Conservation (phyloP, 345 rosid species). For the Trapa incisa region DNA sequence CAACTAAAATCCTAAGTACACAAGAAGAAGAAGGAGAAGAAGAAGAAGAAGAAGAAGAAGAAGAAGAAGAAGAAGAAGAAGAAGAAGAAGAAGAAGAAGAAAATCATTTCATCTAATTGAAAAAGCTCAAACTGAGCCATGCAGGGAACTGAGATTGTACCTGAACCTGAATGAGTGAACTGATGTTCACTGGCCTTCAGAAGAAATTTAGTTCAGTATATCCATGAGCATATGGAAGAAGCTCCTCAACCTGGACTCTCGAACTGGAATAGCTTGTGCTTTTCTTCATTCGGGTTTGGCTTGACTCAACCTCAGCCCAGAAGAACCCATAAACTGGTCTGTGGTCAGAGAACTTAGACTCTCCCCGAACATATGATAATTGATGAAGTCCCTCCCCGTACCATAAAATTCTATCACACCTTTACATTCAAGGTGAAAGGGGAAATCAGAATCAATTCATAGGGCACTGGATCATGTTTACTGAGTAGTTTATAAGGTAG, state of each 20-base stretch:
- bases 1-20: not conserved
- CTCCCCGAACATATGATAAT: constrained; percentile 75
- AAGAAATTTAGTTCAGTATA: constrained; percentile 91
- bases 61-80: too few relatives aligned
- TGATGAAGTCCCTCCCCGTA: constrained; percentile 93
- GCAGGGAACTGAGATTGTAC: not conserved
- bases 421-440: constrained; percentile 9
- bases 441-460: not conserved
- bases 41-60: too few relatives aligned
- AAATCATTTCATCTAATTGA: not conserved
- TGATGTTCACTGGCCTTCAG: constrained; percentile 19
- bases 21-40: not conserved
- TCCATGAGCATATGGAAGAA: constrained; percentile 74
- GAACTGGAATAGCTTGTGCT: constrained; percentile 61
- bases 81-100: not conserved
- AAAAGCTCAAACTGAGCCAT: too few relatives aligned
- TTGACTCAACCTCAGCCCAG: constrained; percentile 84
- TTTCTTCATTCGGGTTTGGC: constrained; percentile 59
- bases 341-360: constrained; percentile 92
- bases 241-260: constrained; percentile 85
- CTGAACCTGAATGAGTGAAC: not conserved
- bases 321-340: constrained; percentile 94
- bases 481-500: too few relatives aligned
- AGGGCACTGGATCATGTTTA: too few relatives aligned
- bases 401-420: constrained; percentile 98